A percentile compares a stretch with the other conserved stretches of the same genome.
Conservation (phyloP, 23 red algal species). For the Gracilaria domingensis region DNA sequence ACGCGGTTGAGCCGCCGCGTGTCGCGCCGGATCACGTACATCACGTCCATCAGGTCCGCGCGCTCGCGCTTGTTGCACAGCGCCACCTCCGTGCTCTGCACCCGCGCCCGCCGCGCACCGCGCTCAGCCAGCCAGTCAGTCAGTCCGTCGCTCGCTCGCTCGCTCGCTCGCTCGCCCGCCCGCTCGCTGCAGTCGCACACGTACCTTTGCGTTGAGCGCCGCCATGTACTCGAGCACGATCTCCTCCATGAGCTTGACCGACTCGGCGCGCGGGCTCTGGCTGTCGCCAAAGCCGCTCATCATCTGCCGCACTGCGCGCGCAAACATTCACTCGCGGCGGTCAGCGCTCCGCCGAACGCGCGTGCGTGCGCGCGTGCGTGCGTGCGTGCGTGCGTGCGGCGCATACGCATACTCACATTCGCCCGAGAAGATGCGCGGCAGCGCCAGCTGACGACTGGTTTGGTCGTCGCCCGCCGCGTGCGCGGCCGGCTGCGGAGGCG, state of each 20-base stretch:
- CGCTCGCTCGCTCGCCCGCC: too few relatives aligned
- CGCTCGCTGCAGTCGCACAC: constrained; percentile 6
- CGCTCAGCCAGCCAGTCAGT: too few relatives aligned
- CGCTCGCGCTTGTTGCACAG: constrained; percentile 64
- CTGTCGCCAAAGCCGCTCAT: constrained; percentile 99
- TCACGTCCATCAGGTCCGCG: constrained; percentile 89
- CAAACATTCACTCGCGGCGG: background rate
- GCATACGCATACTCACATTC: constrained; percentile 20
- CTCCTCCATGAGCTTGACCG: constrained; percentile 87
- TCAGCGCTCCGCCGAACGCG: background rate
- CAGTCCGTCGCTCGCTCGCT: background rate
- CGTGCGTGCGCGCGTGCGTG: too few relatives aligned
- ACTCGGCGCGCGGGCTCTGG: constrained; percentile 74
- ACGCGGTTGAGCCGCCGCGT: constrained; percentile 83
- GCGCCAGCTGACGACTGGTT: background rate
- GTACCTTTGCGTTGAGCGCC: constrained; percentile 72
- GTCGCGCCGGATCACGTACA: constrained; percentile 94
- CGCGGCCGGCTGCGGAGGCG: too few relatives aligned
- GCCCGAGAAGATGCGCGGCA: constrained; percentile 17
- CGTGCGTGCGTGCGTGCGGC: too few relatives aligned
- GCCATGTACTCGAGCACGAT: constrained; percentile 88
- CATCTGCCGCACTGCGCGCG: constrained; percentile 75
- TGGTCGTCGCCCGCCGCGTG: background rate
- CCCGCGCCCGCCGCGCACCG: background rate
- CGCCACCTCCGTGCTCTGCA: constrained; percentile 79